A percentile compares a stretch with the other conserved stretches of the same genome.
Evolutionary conservation across 148 eudicot genomes (phyloP).

Genomic region (Amaranthus hypochondriacus): DNA sequence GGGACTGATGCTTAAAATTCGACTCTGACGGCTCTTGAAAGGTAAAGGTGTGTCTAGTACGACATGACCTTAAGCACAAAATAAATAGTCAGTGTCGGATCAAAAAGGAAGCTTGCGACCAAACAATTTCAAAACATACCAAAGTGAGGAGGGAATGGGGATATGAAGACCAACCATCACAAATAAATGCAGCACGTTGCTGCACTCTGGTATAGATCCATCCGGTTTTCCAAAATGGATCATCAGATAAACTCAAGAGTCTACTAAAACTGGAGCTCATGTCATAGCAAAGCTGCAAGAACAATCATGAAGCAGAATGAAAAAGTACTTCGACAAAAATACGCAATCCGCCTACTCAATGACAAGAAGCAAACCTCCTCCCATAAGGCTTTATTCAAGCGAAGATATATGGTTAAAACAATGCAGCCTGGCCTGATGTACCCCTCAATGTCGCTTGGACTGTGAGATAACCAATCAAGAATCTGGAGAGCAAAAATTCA

Average conservation of each 20-base stretch:
- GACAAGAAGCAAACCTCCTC: constrained; percentile 59
- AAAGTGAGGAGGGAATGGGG: background rate
- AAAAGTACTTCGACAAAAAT: background rate
- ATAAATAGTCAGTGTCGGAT: constrained; percentile 1
- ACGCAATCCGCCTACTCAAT: constrained; percentile 1
- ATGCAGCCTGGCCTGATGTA: constrained; percentile 95
- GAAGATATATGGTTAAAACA: constrained; percentile 74
- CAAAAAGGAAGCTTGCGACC: background rate
- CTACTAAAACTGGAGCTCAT: constrained; percentile 54
- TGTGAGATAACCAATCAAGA: constrained; percentile 80
- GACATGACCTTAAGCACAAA: constrained; percentile 57
- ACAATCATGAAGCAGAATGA: constrained; percentile 17
- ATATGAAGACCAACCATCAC: constrained; percentile 53
- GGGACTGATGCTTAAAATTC: constrained; percentile 69
- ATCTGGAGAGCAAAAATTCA: constrained; percentile 43
- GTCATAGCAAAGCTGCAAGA: constrained; percentile 62
- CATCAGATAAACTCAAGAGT: constrained; percentile 60
- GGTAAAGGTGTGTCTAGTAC: constrained; percentile 71
- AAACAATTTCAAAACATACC: background rate
- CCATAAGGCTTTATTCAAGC: constrained; percentile 63
- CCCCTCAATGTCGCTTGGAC: constrained; percentile 91
- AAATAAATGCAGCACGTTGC: constrained; percentile 61
- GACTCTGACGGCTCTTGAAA: constrained; percentile 30
- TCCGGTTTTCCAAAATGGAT: constrained; percentile 89
- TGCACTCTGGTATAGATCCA: constrained; percentile 81